Evolutionary conservation across 2,329 filamentous ascomycete species (phyloP).

Genomic region (Phyllachora maydis): DNA sequence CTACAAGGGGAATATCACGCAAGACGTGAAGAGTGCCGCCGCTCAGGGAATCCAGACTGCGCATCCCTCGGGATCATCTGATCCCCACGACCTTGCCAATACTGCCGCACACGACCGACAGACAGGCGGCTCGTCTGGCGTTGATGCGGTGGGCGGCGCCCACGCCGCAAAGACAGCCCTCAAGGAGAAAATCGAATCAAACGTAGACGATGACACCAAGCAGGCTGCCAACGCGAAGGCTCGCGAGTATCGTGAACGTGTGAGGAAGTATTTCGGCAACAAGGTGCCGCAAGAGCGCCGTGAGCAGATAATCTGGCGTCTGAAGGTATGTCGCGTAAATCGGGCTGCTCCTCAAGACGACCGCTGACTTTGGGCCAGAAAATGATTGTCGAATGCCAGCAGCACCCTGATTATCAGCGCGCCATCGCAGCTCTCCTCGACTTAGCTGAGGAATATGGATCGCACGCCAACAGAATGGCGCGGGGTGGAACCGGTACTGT

Average conservation of each 20-base stretch:
- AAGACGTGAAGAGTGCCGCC: conserved; percentile 40
- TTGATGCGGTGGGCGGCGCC: conserved; percentile 28
- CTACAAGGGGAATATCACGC: conserved; percentile 30
- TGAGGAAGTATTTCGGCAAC: conserved; percentile 56
- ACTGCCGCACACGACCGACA: conserved; percentile 23
- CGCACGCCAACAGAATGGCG: conserved; percentile 47
- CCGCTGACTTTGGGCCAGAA: conserved; percentile 37
- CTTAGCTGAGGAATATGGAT: conserved; percentile 68
- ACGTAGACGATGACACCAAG: conserved; percentile 44
- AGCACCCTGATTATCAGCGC: conserved; percentile 79
- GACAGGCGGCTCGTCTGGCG: conserved; percentile 18
- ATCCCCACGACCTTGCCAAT: conserved; percentile 29
- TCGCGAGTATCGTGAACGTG: conserved; percentile 15
- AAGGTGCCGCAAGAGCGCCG: conserved; percentile 89
- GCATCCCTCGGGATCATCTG: conserved; percentile 31
- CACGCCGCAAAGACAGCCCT: conserved; percentile 19
- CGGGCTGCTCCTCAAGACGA: too few species aligned
- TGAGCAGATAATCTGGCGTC: conserved; percentile 74
- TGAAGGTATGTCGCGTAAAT: conserved; percentile 42
- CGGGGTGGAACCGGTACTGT: conserved; percentile 45
- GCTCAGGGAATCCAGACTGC: conserved; percentile 33
- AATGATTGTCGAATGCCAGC: conserved; percentile 92
- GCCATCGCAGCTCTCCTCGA: conserved; percentile 76
- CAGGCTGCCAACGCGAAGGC: conserved; percentile 19
- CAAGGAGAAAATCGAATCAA: conserved; percentile 36